Evolutionary conservation across 805 yeast genomes (phyloP), one percentile per base, ranked within the genome.

Genomic region (Suhomyces sp.): DNA sequence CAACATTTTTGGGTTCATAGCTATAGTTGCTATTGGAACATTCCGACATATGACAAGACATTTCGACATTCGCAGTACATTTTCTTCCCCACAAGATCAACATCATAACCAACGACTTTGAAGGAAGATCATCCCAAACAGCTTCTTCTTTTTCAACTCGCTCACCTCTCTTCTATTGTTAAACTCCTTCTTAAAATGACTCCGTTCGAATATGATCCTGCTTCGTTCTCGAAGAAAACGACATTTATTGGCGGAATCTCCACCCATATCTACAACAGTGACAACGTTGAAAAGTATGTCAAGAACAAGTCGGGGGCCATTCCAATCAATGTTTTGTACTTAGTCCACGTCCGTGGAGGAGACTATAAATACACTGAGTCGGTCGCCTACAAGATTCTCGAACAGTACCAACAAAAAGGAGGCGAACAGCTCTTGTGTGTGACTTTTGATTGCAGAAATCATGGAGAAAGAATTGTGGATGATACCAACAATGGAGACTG

Each of bases 401-500:
- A 58, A 7, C 54, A 58, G 33, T 55, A 51, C 42, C 40, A 54
- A 27, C 34, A 43, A 19, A 49, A 48, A n/a, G 44, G 44, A 12
- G 35, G 36, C 8, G 33, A 38, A 13, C 49, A 54, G 3, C 44
- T 73, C 35, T 61, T 78, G 22, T 70, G 72, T 28, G 74, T 74
- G 8, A 61, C 76, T 0, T 74, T 73, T 42, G 84, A 79, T 46
- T 49, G 59, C 40, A 63, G 80, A 21, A 78, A 79, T 51, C 84
- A 79, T 47, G 83, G 85, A 3, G 57, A 56, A 15, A 58, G 84
- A 22, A 33, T 46, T 7, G 52, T 72, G 4, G 62, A 65, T 28
- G 48, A 40, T 4, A 19, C 20, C 11, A 51, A 55, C 23, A 77
- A 75, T 51, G 33, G 46, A 3, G 57, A 59, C 15, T 78, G 83